Conservation (phyloP, 257 asterid species). For the Plantago major region DNA sequence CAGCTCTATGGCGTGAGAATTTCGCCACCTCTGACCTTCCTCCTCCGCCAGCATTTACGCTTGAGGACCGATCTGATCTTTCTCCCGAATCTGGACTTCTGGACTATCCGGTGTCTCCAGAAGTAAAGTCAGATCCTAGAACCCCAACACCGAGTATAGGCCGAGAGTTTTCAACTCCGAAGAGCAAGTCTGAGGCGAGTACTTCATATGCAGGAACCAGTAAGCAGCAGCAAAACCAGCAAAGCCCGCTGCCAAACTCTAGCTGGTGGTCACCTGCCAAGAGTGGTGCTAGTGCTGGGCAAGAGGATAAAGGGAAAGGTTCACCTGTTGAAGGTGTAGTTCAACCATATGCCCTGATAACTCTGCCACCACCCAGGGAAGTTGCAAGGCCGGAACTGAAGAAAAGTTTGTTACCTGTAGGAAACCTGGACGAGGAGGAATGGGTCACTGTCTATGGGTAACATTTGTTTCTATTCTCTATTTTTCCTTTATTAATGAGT, state of each 20-base stretch:
- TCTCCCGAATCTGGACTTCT: conserved; percentile 77
- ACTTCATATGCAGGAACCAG: conserved; percentile 54
- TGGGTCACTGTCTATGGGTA: conserved; percentile 99
- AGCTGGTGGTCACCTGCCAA: conserved; percentile 89
- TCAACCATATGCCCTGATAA: conserved; percentile 80
- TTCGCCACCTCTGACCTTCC: conserved; percentile 88
- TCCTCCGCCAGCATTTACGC: conserved; percentile 87
- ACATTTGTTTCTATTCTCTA: background rate
- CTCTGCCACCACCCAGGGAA: conserved; percentile 90
- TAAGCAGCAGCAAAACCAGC: conserved; percentile 52
- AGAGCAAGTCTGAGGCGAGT: conserved; percentile 68
- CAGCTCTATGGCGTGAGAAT: conserved; percentile 95
- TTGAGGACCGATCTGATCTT: conserved; percentile 71
- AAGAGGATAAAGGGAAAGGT: conserved; percentile 84
- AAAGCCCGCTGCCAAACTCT: conserved; percentile 47
- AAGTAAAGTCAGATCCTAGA: conserved; percentile 63
- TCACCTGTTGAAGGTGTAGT: conserved; percentile 95
- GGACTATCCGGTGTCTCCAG: conserved; percentile 72
- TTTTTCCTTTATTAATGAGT: background rate
- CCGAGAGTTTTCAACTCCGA: conserved; percentile 61
- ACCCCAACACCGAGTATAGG: conserved; percentile 47
- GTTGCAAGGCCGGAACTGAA: conserved; percentile 91
- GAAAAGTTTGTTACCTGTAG: conserved; percentile 58
- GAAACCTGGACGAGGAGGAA: conserved; percentile 77
- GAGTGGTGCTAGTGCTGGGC: conserved; percentile 63